Conservation (phyloP, 352 stramenopile species). For the Thraustochytrium sp. region DNA sequence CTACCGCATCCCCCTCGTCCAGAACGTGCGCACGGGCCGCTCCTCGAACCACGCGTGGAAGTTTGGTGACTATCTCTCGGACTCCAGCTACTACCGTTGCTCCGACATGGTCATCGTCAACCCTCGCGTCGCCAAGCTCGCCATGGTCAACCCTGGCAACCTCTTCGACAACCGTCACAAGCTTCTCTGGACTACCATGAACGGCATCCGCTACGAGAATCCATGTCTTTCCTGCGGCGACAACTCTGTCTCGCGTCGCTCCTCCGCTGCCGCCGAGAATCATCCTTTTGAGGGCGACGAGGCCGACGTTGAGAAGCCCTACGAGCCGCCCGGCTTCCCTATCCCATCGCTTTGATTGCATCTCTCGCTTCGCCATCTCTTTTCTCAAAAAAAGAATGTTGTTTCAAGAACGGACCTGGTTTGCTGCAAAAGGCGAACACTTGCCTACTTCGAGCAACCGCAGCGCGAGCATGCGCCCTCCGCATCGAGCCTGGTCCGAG, state of each 20-base stretch:
- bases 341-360: too few species aligned
- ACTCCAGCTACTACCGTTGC: slow-evolving; percentile 21
- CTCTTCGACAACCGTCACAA: slow-evolving; percentile 37
- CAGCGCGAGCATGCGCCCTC: too few species aligned
- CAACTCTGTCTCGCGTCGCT: slow-evolving; percentile 3
- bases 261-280: too few species aligned
- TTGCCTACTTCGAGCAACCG: too few species aligned
- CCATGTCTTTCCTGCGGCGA: slow-evolving; percentile 18
- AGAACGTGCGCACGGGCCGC: slow-evolving; percentile 18
- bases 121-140: background rate
- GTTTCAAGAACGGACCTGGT: too few species aligned
- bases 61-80: slow-evolving; percentile 24
- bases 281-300: too few species aligned
- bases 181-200: background rate
- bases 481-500: too few species aligned
- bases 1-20: slow-evolving; percentile 21
- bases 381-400: too few species aligned
- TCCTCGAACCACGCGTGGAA: slow-evolving; percentile 35
- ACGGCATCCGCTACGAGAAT: background rate
- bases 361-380: too few species aligned
- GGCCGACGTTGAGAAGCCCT: too few species aligned
- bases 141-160: background rate
- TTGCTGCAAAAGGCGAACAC: too few species aligned
- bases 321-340: too few species aligned
- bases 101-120: slow-evolving; percentile 27